These are phyloP conservation scores for Colletotrichum gigasporum DNA, from an alignment of 2,329 filamentous ascomycete genomes.

Conservation along the genomic window DNA sequence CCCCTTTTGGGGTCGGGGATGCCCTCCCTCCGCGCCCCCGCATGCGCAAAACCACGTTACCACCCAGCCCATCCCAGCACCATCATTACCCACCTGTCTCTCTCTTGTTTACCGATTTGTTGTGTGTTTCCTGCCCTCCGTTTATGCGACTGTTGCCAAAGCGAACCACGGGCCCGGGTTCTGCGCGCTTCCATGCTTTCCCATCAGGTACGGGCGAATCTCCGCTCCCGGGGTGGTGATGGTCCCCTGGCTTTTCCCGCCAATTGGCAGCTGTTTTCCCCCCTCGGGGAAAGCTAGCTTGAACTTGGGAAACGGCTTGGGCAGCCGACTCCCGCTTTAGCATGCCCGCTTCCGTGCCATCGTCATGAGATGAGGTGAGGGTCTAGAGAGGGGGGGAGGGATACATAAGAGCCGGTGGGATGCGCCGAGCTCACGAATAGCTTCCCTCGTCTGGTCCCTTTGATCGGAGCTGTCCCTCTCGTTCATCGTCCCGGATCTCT, in stretches of 20 bases:
- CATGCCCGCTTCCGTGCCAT: too few relatives aligned
- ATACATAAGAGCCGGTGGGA: too few relatives aligned
- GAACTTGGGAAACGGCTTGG: not conserved
- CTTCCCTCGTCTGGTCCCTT: not conserved
- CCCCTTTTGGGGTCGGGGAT: constrained; percentile 29
- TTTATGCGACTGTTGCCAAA: not conserved
- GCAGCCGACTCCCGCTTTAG: not conserved
- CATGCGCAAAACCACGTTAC: constrained; percentile 3
- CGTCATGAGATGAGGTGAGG: too few relatives aligned
- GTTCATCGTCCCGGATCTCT: too few relatives aligned
- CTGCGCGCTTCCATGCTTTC: not conserved
- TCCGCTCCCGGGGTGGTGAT: not conserved
- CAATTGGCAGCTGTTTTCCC: not conserved
- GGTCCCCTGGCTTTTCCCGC: constrained; percentile 11
- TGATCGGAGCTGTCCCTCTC: not conserved
- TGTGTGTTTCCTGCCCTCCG: not conserved
- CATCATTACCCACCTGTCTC: not conserved
- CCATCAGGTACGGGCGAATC: not conserved
- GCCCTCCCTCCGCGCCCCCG: constrained; percentile 31
- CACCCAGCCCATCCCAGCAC: not conserved
- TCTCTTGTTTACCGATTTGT: not conserved
- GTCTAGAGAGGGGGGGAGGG: too few relatives aligned
- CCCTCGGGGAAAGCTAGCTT: not conserved
- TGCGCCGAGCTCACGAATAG: not conserved
- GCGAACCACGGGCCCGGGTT: constrained; percentile 5